phyloP scores from a whole-genome alignment of 257 asterid genomes.

The Salvia hispanica region DNA sequence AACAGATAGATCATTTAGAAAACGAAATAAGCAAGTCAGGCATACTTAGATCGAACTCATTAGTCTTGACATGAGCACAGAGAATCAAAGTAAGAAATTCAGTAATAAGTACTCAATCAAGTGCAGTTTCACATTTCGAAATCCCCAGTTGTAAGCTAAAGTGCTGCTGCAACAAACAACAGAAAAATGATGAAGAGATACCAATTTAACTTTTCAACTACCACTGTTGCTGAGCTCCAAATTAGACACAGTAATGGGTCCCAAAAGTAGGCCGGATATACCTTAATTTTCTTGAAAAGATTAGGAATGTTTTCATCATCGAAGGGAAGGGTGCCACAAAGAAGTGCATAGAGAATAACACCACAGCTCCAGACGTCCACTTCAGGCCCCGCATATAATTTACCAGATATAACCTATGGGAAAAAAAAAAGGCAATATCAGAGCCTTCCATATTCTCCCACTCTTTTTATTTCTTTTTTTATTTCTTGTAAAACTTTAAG shows the following conservation, averaged over 20 bases:
- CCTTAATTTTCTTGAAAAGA: constrained; percentile 97
- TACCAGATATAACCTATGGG: constrained; percentile 91
- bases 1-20: neutral
- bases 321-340: constrained; percentile 97
- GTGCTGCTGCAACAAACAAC: constrained; percentile 7
- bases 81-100: constrained; percentile 4
- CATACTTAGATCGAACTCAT: neutral
- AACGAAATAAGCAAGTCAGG: neutral
- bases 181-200: constrained; percentile 3
- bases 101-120: constrained; percentile 1
- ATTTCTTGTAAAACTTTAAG: constrained; percentile 25
- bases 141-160: constrained; percentile 4
- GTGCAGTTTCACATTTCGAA: constrained; percentile 5
- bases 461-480: neutral
- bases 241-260: neutral
- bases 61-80: neutral
- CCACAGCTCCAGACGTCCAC: constrained; percentile 99
- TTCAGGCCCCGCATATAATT: constrained; percentile 95
- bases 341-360: constrained; percentile 95
- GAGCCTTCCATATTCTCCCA: constrained; percentile 14
- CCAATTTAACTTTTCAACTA: constrained; percentile 1
- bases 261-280: constrained; percentile 30
- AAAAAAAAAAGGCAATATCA: constrained; percentile 20
- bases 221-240: constrained; percentile 4
- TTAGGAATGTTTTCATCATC: constrained; percentile 97